Conservation (phyloP, 164 flowering plant genomes). For the Vitis labrusca region DNA sequence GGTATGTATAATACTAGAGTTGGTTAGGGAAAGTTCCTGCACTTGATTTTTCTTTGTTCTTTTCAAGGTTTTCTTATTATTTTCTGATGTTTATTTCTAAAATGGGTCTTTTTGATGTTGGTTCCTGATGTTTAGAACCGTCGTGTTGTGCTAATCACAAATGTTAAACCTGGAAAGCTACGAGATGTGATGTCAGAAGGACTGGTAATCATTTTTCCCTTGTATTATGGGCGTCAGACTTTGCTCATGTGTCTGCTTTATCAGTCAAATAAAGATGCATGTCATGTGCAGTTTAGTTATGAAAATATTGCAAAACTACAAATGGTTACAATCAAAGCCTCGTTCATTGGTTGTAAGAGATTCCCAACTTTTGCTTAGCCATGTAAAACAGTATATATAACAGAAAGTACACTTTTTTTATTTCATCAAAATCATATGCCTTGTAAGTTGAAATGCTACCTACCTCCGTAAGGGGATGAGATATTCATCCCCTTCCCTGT, state of each 20-base stretch:
- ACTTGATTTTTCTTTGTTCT: neutral
- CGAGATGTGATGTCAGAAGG: slow-evolving; percentile 93
- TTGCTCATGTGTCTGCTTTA: neutral
- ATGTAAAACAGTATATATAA: no score
- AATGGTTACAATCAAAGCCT: no score
- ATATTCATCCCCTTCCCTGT: no score
- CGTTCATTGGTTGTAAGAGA: neutral
- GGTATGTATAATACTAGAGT: slow-evolving; percentile 37
- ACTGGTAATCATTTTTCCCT: slow-evolving; percentile 53
- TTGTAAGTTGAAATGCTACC: no score
- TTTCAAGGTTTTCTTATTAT: neutral
- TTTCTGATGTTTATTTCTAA: slow-evolving; percentile 9
- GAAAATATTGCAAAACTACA: no score
- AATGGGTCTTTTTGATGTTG: slow-evolving; percentile 1
- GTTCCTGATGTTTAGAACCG: slow-evolving; percentile 64
- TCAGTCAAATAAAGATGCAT: slow-evolving; percentile 2
- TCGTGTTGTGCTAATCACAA: slow-evolving; percentile 77
- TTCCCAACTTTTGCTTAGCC: neutral
- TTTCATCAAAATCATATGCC: no score
- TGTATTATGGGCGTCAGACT: neutral
- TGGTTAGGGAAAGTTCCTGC: neutral
- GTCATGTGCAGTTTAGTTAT: neutral
- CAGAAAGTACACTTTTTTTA: no score
- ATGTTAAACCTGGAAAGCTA: slow-evolving; percentile 95
- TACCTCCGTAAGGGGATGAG: no score